Conservation (phyloP, 768 basidiomycete genomes). For the Grammothele lineata region DNA sequence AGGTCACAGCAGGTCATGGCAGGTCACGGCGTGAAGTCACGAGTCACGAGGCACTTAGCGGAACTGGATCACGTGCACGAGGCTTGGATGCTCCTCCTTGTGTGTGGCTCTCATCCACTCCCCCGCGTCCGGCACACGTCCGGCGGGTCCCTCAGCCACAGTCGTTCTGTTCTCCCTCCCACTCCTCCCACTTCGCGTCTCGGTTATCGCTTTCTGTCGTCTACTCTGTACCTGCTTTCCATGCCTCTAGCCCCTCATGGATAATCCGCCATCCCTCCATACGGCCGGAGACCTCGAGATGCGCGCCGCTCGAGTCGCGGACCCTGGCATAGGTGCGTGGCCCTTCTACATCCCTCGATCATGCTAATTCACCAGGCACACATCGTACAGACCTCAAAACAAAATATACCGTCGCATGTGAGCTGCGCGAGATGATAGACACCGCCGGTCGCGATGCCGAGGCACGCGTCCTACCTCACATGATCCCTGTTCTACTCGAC, state of each 20-base stretch:
- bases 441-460: constrained; percentile 69
- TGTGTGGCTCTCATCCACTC: constrained; percentile 12
- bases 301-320: constrained; percentile 68
- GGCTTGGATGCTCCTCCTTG: too few species aligned
- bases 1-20: too few species aligned
- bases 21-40: too few species aligned
- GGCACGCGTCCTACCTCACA: constrained; percentile 61
- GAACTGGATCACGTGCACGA: too few species aligned
- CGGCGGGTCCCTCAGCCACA: constrained; percentile 13
- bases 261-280: constrained; percentile 38
- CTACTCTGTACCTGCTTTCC: neutral
- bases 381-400: constrained; percentile 70
- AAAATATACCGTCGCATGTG: constrained; percentile 66
- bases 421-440: constrained; percentile 80
- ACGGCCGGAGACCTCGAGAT: constrained; percentile 61
- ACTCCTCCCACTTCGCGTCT: neutral
- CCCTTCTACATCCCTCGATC: too few species aligned
- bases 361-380: too few species aligned
- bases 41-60: too few species aligned
- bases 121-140: constrained; percentile 5
- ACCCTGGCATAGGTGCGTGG: constrained; percentile 67
- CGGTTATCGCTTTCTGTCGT: neutral
- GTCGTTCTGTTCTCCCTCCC: neutral
- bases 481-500: constrained; percentile 71
- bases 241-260: constrained; percentile 30